A percentile compares a stretch with the other conserved stretches of the same genome.
These are phyloP conservation scores for Rugonectria rugulosa DNA, from an alignment of 2,329 filamentous ascomycete genomes.

Conservation along the genomic window DNA sequence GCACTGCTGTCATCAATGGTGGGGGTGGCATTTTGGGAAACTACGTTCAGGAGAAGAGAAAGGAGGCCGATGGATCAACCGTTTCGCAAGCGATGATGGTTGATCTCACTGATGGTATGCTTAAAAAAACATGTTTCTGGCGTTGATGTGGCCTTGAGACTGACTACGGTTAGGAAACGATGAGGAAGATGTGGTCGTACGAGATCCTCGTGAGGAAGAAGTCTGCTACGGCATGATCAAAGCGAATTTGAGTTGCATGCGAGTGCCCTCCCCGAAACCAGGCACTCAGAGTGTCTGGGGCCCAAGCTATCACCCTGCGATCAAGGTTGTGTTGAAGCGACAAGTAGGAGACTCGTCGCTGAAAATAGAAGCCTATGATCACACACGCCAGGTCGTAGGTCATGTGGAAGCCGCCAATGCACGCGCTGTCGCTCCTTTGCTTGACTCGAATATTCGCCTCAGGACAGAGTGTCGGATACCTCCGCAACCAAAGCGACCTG, in stretches of 20 bases:
- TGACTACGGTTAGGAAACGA: constrained; percentile 50
- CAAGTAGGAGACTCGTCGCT: constrained; percentile 61
- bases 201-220: constrained; percentile 70
- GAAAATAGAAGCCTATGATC: constrained; percentile 77
- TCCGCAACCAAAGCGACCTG: constrained; percentile 65
- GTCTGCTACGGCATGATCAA: constrained; percentile 85
- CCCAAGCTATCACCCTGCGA: constrained; percentile 71
- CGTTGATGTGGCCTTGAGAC: background rate
- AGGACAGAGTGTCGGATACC: constrained; percentile 77
- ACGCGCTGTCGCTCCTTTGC: constrained; percentile 71
- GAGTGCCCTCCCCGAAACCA: constrained; percentile 74
- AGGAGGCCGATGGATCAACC: constrained; percentile 48
- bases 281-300: constrained; percentile 65
- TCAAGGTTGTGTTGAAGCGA: constrained; percentile 75
- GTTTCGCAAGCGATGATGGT: constrained; percentile 54
- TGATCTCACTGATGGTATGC: constrained; percentile 64
- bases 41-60: constrained; percentile 68
- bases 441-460: constrained; percentile 73
- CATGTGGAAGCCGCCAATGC: constrained; percentile 75
- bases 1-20: constrained; percentile 41
- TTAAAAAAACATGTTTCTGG: background rate
- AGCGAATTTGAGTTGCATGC: constrained; percentile 70
- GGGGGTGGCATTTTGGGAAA: constrained; percentile 68
- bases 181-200: constrained; percentile 62
- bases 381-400: constrained; percentile 75